phyloP scores from a whole-genome alignment of 2,329 filamentous ascomycete species.

The Thielaviopsis musarum region DNA sequence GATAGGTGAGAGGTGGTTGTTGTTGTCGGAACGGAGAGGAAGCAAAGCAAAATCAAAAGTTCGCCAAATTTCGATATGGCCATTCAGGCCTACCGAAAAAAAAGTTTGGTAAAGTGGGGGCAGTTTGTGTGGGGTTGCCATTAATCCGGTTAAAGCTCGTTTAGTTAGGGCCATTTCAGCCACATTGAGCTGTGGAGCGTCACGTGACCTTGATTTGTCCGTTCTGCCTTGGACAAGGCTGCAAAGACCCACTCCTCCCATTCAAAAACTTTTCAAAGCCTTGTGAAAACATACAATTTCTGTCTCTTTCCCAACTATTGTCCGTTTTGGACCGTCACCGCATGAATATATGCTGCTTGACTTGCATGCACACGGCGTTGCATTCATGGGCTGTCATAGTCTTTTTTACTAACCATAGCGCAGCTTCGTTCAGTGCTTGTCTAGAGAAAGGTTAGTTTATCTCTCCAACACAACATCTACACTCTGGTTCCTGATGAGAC shows the following conservation, averaged over 20 bases:
- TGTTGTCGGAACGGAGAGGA: slow-evolving; percentile 9
- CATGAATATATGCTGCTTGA: background rate
- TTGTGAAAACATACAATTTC: background rate
- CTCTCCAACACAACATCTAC: background rate
- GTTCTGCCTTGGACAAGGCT: background rate
- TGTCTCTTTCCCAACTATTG: slow-evolving; percentile 1
- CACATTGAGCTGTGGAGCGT: background rate
- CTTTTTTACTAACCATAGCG: background rate
- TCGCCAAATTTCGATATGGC: slow-evolving; percentile 11
- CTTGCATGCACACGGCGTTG: background rate
- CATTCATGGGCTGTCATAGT: background rate
- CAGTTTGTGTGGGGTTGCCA: slow-evolving; percentile 8
- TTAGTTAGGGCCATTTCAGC: slow-evolving; percentile 27
- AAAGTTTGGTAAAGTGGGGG: slow-evolving; percentile 2
- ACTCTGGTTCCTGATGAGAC: slow-evolving; percentile 50
- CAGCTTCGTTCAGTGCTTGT: background rate
- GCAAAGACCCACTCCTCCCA: slow-evolving; percentile 3
- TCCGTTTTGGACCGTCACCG: background rate
- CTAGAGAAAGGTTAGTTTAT: slow-evolving; percentile 5
- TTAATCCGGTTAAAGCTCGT: slow-evolving; percentile 23
- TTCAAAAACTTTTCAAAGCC: slow-evolving; percentile 6
- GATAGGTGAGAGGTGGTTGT: slow-evolving; percentile 9
- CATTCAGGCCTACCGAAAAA: slow-evolving; percentile 1
- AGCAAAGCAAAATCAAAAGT: slow-evolving; percentile 6
- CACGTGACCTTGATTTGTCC: background rate